phyloP scores from a whole-genome alignment of 2,329 filamentous ascomycete species.

The Apiospora pterosperma region DNA sequence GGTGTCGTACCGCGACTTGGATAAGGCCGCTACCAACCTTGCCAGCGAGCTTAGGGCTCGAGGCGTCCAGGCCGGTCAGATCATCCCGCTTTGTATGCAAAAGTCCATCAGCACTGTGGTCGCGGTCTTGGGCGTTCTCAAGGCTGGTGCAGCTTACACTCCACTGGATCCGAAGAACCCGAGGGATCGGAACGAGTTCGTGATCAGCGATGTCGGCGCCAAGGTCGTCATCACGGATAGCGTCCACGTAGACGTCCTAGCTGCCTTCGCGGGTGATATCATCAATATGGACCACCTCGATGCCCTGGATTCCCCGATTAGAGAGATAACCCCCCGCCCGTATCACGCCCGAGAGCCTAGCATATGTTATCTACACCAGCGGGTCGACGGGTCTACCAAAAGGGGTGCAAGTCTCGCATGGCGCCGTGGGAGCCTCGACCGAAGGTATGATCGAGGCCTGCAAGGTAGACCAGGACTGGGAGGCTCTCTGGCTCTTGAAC shows the following conservation, averaged over 20 bases:
- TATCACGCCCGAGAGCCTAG: constrained; percentile 7
- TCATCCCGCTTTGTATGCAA: constrained; percentile 18
- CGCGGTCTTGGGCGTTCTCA: constrained; percentile 21
- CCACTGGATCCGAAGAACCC: constrained; percentile 22
- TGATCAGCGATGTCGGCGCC: constrained; percentile 11
- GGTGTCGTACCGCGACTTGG: constrained; percentile 2
- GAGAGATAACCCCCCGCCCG: not conserved
- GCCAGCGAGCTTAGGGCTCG: constrained; percentile 7
- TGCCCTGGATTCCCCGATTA: not conserved
- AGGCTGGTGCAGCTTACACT: constrained; percentile 26
- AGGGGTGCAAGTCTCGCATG: not conserved
- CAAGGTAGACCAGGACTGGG: constrained; percentile 8
- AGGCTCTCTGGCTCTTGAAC: constrained; percentile 20
- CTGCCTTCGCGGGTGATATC: constrained; percentile 1
- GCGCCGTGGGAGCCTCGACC: constrained; percentile 12
- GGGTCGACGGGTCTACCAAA: not conserved
- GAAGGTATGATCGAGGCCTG: constrained; percentile 11
- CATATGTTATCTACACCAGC: not conserved
- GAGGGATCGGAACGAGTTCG: constrained; percentile 13
- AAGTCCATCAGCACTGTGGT: constrained; percentile 17
- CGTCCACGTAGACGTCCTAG: constrained; percentile 36
- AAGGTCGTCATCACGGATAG: constrained; percentile 9
- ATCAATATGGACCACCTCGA: not conserved
- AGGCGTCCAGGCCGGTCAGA: constrained; percentile 10
- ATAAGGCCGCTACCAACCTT: constrained; percentile 1